Evolutionary conservation across 345 rosid genomes (phyloP).

Genomic region (Pistacia atlantica): DNA sequence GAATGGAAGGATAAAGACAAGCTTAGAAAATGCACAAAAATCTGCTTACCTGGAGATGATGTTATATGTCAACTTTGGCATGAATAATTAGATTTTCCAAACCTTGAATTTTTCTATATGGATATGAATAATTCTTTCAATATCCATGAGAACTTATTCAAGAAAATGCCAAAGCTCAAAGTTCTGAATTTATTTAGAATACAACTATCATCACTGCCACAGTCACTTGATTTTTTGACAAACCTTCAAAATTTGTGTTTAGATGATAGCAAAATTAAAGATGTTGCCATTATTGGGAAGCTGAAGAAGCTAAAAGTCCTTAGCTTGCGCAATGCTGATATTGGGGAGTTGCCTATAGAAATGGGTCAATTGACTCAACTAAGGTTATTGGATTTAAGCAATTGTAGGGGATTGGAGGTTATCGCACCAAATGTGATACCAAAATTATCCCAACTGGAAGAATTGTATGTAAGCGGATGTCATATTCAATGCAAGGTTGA

Average conservation of each 20-base stretch:
- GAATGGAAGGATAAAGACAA: too few relatives aligned
- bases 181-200: slow-evolving; percentile 18
- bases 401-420: too few relatives aligned
- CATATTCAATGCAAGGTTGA: too few relatives aligned
- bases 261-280: background rate
- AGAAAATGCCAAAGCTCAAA: slow-evolving; percentile 20
- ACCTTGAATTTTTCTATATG: background rate
- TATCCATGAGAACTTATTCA: slow-evolving; percentile 16
- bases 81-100: slow-evolving; percentile 13
- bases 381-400: too few relatives aligned
- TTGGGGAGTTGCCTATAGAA: background rate
- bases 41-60: too few relatives aligned
- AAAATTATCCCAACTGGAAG: too few relatives aligned
- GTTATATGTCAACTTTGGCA: too few relatives aligned
- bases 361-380: too few relatives aligned
- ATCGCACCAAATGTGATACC: too few relatives aligned
- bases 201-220: background rate
- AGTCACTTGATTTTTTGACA: background rate
- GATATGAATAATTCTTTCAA: rapidly evolving
- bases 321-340: slow-evolving; percentile 6
- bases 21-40: too few relatives aligned
- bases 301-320: slow-evolving; percentile 21
- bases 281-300: slow-evolving; percentile 3
- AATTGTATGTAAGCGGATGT: too few relatives aligned
- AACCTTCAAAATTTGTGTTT: slow-evolving; percentile 25